Evolutionary conservation across 352 stramenopile genomes (phyloP), one percentile per base, ranked within the genome.

Genomic region (Phytophthora hibernalis): DNA sequence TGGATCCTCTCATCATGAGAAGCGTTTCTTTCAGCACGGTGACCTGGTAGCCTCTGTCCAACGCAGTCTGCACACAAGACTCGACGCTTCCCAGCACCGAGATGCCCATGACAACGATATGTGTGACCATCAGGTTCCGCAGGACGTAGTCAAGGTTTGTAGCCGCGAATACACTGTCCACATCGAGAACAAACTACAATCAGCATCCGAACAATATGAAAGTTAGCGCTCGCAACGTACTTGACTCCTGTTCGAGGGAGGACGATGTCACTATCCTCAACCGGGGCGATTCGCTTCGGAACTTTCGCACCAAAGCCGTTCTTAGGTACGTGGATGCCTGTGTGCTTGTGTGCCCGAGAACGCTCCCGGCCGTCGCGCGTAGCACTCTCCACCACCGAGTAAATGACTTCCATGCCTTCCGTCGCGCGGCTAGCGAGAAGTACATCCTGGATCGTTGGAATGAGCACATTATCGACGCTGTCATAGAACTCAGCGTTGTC

Each of bases 101-200:
- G 52, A 97, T 87, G 16, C 92, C 92, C 44, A 83, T 68, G 28
- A 97, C 65, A 6, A 98, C 87, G 37, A 98, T 50, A 55, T 97
- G 91, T 40, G 87, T 84, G 44, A 97, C 70, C 47, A 80, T 80
- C 21, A 97, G 77, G 74, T 96, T 98, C 4, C 85, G 79, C 11
- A 98, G 52, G n/a, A 96, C 59, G 57, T 95, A 97, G 77, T 97
- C 87, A 0, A 97, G 53, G 70, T 97, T 97, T 2, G 92, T 97
- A 7, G 86, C 80, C 31, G 85, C 72, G 62, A 98, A 97, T 1
- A 96, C 74, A 58, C 88, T 97, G 53, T n/a, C n/a, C n/a, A n/a
- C n/a, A n/a, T n/a, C n/a, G n/a, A n/a, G 43, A 71, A 28, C 8
- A 55, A 40, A 13, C 20, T 63, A 59, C 12, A 68, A 3, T 70